Percentiles rank a stretch among this genome's conserved stretches.
phyloP scores from a whole-genome alignment of 2,329 filamentous ascomycete species.

The Mycosphaerella sp. region DNA sequence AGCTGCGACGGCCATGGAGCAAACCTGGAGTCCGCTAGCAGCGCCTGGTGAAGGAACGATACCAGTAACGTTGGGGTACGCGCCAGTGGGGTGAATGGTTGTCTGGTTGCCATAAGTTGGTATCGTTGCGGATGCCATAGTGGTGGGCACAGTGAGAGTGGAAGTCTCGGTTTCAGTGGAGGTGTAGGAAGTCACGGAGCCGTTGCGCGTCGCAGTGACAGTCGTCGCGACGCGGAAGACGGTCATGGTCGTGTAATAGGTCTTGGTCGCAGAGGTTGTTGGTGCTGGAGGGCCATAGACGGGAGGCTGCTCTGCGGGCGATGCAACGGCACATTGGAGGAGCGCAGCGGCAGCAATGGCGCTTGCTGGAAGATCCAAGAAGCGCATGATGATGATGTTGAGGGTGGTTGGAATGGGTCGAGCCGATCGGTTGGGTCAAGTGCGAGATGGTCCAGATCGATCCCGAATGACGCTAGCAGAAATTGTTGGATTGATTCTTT shows the following conservation, averaged over 20 bases:
- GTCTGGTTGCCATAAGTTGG: slow-evolving; percentile 20
- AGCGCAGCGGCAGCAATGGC: slow-evolving; percentile 18
- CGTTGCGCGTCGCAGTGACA: slow-evolving; percentile 25
- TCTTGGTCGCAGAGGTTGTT: slow-evolving; percentile 21
- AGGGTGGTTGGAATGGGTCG: slow-evolving; percentile 12
- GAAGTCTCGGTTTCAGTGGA: slow-evolving; percentile 14
- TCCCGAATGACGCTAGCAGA: slow-evolving; percentile 15
- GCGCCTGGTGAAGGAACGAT: slow-evolving; percentile 14
- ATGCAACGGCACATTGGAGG: slow-evolving; percentile 14
- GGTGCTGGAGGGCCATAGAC: slow-evolving; percentile 8
- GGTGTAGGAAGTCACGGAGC: slow-evolving; percentile 14
- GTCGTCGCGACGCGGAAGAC: slow-evolving; percentile 27
- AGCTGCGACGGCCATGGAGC: slow-evolving; percentile 18
- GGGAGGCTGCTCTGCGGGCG: slow-evolving; percentile 5
- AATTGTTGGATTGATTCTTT: slow-evolving; percentile 13
- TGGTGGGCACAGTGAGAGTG: slow-evolving; percentile 8
- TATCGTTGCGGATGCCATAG: slow-evolving; percentile 3
- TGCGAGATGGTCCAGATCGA: slow-evolving; percentile 8
- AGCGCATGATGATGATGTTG: slow-evolving; percentile 22
- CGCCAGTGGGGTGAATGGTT: slow-evolving; percentile 8
- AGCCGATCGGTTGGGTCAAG: slow-evolving; percentile 9
- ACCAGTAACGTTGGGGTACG: slow-evolving; percentile 6
- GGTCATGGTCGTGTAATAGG: slow-evolving; percentile 26
- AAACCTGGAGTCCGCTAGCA: slow-evolving; percentile 17
- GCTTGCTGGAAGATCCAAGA: slow-evolving; percentile 21